Percentiles rank a stretch among this genome's conserved stretches.
phyloP scores from a whole-genome alignment of 768 basidiomycete species.

The Tremella yokohamensis region DNA sequence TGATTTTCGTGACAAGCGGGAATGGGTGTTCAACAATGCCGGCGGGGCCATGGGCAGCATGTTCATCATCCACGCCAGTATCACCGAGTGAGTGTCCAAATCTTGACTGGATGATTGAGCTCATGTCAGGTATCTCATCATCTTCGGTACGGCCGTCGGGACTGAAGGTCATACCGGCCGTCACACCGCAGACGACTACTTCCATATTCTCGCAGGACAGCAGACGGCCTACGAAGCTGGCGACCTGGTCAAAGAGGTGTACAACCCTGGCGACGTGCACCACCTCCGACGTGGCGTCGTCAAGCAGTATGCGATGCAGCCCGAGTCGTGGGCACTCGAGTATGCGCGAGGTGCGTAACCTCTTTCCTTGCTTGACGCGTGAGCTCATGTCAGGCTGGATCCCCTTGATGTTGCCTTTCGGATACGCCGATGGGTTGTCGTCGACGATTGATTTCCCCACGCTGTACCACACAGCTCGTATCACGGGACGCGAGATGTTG shows the following conservation, averaged over 20 bases:
- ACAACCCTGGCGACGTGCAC: constrained; percentile 79
- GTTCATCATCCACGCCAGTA: constrained; percentile 94
- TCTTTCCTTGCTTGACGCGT: not conserved
- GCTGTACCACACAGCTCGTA: constrained; percentile 68
- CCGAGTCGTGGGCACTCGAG: constrained; percentile 92
- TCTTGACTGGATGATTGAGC: not conserved
- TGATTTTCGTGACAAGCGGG: constrained; percentile 54
- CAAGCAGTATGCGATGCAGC: constrained; percentile 98
- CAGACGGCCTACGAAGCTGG: constrained; percentile 90
- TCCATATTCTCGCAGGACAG: constrained; percentile 88
- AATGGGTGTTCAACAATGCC: constrained; percentile 96
- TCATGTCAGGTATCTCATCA: constrained; percentile 51
- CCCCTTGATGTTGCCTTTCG: constrained; percentile 92
- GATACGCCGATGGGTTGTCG: constrained; percentile 74
- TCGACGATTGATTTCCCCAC: constrained; percentile 87
- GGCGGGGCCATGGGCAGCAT: constrained; percentile 95
- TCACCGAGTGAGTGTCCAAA: constrained; percentile 79
- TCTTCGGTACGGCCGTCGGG: constrained; percentile 92
- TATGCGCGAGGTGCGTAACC: constrained; percentile 73
- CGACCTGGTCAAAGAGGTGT: constrained; percentile 74
- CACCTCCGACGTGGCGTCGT: constrained; percentile 73
- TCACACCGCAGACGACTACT: constrained; percentile 97
- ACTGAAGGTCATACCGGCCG: constrained; percentile 94
- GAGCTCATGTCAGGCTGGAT: constrained; percentile 73
- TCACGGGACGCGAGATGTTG: constrained; percentile 79